phyloP scores from a whole-genome alignment of 164 flowering plant genomes.

The Chimonanthus praecox region DNA sequence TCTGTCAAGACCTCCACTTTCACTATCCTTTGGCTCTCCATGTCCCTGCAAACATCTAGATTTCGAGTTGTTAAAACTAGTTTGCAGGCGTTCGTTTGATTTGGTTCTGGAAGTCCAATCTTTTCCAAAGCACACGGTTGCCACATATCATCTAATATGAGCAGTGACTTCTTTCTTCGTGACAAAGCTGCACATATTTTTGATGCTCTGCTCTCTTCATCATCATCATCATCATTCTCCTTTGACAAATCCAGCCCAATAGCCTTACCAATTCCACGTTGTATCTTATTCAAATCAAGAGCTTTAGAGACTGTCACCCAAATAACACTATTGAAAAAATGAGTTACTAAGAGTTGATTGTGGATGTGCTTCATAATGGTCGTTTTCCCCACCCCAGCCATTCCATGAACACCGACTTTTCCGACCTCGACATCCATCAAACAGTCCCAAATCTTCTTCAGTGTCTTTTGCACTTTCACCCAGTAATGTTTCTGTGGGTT shows the following conservation, averaged over 20 bases:
- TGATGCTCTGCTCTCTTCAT: neutral
- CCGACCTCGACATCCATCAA: neutral
- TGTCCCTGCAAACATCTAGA: constrained; percentile 4
- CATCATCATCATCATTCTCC: neutral
- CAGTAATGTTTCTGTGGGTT: neutral
- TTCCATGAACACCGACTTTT: neutral
- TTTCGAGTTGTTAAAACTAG: constrained; percentile 8
- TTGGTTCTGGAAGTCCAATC: constrained; percentile 6
- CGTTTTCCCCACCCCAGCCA: neutral
- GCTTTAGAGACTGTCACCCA: constrained; percentile 12
- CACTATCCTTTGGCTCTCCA: constrained; percentile 9
- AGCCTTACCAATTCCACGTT: neutral
- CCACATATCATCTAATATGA: constrained; percentile 14
- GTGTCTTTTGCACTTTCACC: neutral
- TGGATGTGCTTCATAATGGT: neutral
- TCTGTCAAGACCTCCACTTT: constrained; percentile 10
- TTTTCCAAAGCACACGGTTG: neutral
- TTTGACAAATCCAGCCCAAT: neutral
- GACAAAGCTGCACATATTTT: neutral
- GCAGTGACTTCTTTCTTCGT: constrained; percentile 7
- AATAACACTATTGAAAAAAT: neutral
- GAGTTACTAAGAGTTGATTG: neutral
- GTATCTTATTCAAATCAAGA: neutral
- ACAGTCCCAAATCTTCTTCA: neutral
- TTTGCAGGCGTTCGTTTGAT: constrained; percentile 3